Evolutionary conservation across 768 basidiomycete genomes (phyloP), one percentile per base, ranked within the genome.

Genomic region (Kondoa malvinella): DNA sequence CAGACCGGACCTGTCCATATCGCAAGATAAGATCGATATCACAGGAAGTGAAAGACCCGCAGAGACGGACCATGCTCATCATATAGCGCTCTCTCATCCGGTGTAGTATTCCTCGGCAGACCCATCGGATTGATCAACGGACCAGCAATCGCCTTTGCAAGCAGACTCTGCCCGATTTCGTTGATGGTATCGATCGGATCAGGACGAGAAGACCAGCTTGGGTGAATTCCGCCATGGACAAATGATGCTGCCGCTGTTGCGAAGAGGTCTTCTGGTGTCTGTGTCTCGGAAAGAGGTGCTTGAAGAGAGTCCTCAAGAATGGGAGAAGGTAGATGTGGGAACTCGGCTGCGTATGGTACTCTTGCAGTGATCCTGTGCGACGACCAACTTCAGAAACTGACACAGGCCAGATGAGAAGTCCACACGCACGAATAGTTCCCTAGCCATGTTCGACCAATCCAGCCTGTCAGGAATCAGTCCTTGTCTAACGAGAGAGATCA

Each of bases 311-410:
- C 84, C 2, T 80, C 80, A 1, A 86, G 87, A 14, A 87, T 80
- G 16, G 82, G 81, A 14, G 83, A 82, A 74, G 90, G 88, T 3
- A 91, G 78, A 67, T 34, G 50, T 64, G 29, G 56, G 56, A 26
- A 16, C 69, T 66, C 29, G n/a, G 25, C 1, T n/a, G 63, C 60
- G 69, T 65, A 73, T 34, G 91, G 89, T 16, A 92, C 83, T 31
- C 89, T 86, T 15, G 86, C 83, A 17, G 89, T 82, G 16, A 86
- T 84, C 2, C 86, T 86, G 75, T 91, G n/a, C n/a, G n/a, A n/a
- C n/a, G n/a, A n/a, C 94, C 75, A 96, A 95, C 32, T 79, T 77
- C 0, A 89, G 84, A 90, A 91, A 96, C 26, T 87, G 90, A 61
- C 95, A 84, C 73, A 81, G 83, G 2, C 92, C 92, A 1, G 76